phyloP scores from a whole-genome alignment of 1,139 yeast genomes.

The Saccharomyces hybrid region DNA sequence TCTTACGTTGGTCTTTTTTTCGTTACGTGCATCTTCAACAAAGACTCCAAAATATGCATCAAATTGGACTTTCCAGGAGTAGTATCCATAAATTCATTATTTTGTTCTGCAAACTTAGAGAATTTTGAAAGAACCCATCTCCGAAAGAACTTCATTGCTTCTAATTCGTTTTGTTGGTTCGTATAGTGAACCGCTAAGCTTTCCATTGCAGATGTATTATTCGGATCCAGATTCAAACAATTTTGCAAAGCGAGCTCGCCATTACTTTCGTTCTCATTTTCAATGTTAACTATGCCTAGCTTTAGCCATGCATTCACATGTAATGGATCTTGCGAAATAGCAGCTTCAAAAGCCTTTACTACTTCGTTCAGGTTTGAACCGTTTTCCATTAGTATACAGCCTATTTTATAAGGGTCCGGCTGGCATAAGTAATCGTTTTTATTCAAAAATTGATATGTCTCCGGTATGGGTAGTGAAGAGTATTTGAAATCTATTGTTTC shows the following conservation, averaged over 20 bases:
- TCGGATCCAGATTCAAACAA: conserved; percentile 74
- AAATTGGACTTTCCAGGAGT: conserved; percentile 45
- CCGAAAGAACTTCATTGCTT: conserved; percentile 89
- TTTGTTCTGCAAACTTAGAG: conserved; percentile 5
- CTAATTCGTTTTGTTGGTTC: conserved; percentile 93
- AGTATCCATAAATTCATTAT: conserved; percentile 45
- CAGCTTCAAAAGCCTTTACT: conserved; percentile 94
- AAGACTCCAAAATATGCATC: conserved; percentile 75
- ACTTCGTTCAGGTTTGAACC: conserved; percentile 97
- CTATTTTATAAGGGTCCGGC: conserved; percentile 84
- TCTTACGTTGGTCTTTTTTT: conserved; percentile 71
- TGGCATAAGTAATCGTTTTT: conserved; percentile 69
- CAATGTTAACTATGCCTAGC: conserved; percentile 90
- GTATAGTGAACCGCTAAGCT: conserved; percentile 87
- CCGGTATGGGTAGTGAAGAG: neutral
- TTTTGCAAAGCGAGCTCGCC: conserved; percentile 88
- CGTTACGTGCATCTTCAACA: conserved; percentile 70
- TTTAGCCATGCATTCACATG: conserved; percentile 91
- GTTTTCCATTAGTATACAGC: conserved; percentile 83
- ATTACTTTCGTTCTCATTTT: conserved; percentile 89
- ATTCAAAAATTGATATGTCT: conserved; percentile 60
- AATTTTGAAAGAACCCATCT: conserved; percentile 81
- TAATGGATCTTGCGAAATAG: conserved; percentile 68
- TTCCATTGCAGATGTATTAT: conserved; percentile 74
- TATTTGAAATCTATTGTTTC: neutral